Percentiles rank a stretch among this genome's conserved stretches.
These are phyloP conservation scores for Nicotiana sylvestris DNA, from an alignment of 257 asterid species.

Conservation along the genomic window DNA sequence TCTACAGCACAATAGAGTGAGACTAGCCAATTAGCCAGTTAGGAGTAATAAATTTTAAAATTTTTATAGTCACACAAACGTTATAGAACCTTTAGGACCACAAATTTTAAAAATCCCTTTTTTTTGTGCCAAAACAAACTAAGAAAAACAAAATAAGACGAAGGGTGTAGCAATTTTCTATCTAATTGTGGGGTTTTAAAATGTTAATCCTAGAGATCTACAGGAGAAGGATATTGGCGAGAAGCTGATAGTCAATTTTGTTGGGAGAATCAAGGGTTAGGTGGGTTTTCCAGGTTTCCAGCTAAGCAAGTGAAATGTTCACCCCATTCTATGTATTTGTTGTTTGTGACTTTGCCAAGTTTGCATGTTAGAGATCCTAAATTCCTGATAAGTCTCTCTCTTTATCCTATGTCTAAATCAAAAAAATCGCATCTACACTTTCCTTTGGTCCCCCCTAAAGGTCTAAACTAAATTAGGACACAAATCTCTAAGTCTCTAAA, in stretches of 20 bases:
- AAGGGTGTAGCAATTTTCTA: not conserved
- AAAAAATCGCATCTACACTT: not conserved
- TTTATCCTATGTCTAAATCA: not conserved
- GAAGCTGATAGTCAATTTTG: not conserved
- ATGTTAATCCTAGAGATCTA: not conserved
- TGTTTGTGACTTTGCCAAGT: not conserved
- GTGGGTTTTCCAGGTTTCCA: slow-evolving; percentile 5
- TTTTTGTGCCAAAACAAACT: too few species aligned
- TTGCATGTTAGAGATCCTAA: not conserved
- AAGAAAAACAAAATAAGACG: not conserved
- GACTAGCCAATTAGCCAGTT: too few species aligned
- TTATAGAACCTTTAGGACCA: too few species aligned
- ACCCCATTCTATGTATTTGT: slow-evolving; percentile 10
- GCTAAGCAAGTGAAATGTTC: not conserved
- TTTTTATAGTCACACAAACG: too few species aligned
- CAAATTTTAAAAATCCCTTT: too few species aligned
- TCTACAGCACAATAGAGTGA: too few species aligned
- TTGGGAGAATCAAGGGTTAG: not conserved
- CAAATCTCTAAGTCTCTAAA: not conserved
- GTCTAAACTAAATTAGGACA: not conserved
- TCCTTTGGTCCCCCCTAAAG: slow-evolving; percentile 10
- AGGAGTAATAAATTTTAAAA: too few species aligned
- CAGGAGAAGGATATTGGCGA: not conserved
- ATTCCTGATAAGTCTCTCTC: not conserved
- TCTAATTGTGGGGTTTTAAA: not conserved